A percentile compares a stretch with the other conserved stretches of the same genome.
These are phyloP conservation scores for Beta vulgaris DNA, from an alignment of 148 eudicot genomes.

Conservation along the genomic window DNA sequence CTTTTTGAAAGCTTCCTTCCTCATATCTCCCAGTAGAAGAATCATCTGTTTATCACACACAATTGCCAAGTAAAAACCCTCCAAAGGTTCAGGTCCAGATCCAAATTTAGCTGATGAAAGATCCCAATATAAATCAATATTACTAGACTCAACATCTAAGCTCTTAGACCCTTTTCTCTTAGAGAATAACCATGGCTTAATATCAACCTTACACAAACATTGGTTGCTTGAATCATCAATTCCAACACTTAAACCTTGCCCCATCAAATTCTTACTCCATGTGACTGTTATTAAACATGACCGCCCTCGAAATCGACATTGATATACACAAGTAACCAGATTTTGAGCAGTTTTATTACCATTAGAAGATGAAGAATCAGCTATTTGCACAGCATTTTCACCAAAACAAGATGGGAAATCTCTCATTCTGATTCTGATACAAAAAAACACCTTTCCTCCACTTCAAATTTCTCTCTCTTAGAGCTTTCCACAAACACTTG, in stretches of 20 bases:
- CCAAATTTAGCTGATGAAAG: slow-evolving; percentile 57
- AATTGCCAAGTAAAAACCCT: slow-evolving; percentile 52
- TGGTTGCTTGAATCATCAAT: slow-evolving; percentile 55
- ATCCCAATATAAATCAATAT: slow-evolving; percentile 59
- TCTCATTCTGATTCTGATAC: slow-evolving; percentile 43
- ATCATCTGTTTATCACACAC: slow-evolving; percentile 50
- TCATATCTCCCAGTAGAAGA: slow-evolving; percentile 56
- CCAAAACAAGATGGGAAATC: slow-evolving; percentile 66
- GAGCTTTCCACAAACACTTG: slow-evolving; percentile 36
- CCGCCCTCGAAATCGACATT: slow-evolving; percentile 48
- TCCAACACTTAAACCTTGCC: slow-evolving; percentile 57
- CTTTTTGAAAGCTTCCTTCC: slow-evolving; percentile 58
- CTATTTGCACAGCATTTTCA: slow-evolving; percentile 56
- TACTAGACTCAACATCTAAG: slow-evolving; percentile 47
- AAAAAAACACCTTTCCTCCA: not conserved
- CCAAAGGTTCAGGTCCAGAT: slow-evolving; percentile 57
- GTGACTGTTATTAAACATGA: slow-evolving; percentile 44
- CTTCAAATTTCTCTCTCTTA: slow-evolving; percentile 26
- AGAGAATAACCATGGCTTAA: slow-evolving; percentile 63
- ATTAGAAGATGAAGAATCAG: slow-evolving; percentile 61
- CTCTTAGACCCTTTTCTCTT: slow-evolving; percentile 58
- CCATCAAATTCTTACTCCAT: slow-evolving; percentile 66
- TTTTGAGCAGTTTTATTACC: slow-evolving; percentile 48
- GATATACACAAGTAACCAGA: slow-evolving; percentile 54
- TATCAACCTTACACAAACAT: slow-evolving; percentile 52